Evolutionary conservation across 176 grass and related monocot genomes (phyloP), one percentile per base, ranked within the genome.

Genomic region (Rhynchospora breviuscula): DNA sequence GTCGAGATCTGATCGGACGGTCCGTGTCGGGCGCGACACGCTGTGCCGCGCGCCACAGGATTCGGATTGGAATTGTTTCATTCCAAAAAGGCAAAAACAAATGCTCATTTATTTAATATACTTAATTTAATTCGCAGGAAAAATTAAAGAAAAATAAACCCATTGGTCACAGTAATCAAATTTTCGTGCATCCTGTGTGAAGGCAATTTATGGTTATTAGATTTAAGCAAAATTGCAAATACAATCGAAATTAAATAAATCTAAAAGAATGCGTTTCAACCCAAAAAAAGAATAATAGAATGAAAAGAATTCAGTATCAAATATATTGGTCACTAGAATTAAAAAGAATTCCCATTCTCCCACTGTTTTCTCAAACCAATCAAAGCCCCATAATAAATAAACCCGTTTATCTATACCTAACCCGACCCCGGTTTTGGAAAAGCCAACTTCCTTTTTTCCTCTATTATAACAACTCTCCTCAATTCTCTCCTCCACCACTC

Each of bases 291-390:
- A 33, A 66, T 5, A 23, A 66, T 35, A 35, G 33, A 68, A 44
- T 29, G 33, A 68, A 11, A 76, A 76, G 48, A 26, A 7, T 7
- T 76, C 21, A 54, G 12, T 10, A 76, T 76, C 72, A 76, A 54
- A 52, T 53, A 29, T 29, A 29, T 29, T 29, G 26, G 26, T 29
- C 26, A 1, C 26, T 29, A 29, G 26, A 0, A 29, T 29, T 29
- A 29, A 29, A 29, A 29, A 29, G 26, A 29, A 53, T 25, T 22
- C 47, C 17, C 21, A 7, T 52, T 31, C 19, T 10, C 80, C 80
- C 61, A 49, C 67, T 82, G 61, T 82, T 67, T 82, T 67, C 73
- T 77, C 59, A 82, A 67, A 81, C 19, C 80, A 67, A 67, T 54
- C 45, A n/a, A 67, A 31, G 19, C 40, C 7, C 17, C 26, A 29